These are phyloP conservation scores for Galeopsis tetrahit DNA, from an alignment of 257 asterid species.

Conservation along the genomic window DNA sequence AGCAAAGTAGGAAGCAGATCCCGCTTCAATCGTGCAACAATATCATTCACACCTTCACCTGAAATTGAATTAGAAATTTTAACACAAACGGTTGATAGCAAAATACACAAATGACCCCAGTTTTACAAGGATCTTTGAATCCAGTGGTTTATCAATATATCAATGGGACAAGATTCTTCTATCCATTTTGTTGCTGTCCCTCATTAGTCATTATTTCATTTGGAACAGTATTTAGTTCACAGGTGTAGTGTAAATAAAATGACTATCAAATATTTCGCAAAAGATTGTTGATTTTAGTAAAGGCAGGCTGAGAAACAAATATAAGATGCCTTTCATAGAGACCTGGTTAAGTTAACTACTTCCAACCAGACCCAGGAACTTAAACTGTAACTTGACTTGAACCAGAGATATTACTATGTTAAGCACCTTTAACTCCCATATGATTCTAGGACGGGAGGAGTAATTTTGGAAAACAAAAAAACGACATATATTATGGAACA, in stretches of 20 bases:
- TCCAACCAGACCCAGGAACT: constrained; percentile 5
- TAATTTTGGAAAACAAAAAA: no score
- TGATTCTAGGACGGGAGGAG: no score
- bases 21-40: constrained; percentile 74
- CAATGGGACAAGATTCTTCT: not conserved
- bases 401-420: not conserved
- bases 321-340: not conserved
- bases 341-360: constrained; percentile 1
- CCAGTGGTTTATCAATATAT: not conserved
- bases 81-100: constrained; percentile 17
- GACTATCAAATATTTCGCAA: not conserved
- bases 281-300: not conserved
- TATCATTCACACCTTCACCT: constrained; percentile 72
- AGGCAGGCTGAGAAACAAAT: not conserved
- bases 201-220: not conserved
- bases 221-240: not conserved
- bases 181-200: not conserved
- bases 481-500: no score
- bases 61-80: constrained; percentile 22
- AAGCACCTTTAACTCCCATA: not conserved
- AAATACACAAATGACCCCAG: not conserved
- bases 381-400: not conserved
- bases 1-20: constrained; percentile 79
- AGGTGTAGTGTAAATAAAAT: not conserved
- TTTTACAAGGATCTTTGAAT: not conserved